Evolutionary conservation across 2,329 filamentous ascomycete genomes (phyloP).

Genomic region (Epichloe sibirici): DNA sequence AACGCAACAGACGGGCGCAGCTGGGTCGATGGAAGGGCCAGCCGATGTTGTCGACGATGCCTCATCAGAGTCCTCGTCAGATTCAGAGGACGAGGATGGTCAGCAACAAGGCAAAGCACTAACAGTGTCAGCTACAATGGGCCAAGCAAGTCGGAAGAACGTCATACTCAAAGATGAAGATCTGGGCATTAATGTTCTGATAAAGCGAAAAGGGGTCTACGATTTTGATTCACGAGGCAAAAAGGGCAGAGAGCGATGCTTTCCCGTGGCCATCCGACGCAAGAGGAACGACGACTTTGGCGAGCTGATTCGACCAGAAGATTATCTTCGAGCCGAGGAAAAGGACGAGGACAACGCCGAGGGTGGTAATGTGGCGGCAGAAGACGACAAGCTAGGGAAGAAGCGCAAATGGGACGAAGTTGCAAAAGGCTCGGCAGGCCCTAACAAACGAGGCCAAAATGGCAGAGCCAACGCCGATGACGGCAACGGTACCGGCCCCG

Average conservation of each 20-base stretch:
- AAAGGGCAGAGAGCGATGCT: slow-evolving; percentile 84
- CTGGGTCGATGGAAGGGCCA: slow-evolving; percentile 54
- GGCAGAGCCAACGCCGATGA: slow-evolving; percentile 31
- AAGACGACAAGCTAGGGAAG: slow-evolving; percentile 62
- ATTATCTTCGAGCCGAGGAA: slow-evolving; percentile 87
- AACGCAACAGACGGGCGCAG: slow-evolving; percentile 58
- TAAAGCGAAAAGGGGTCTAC: slow-evolving; percentile 81
- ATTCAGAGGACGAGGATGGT: slow-evolving; percentile 77
- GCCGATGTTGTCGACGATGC: slow-evolving; percentile 71
- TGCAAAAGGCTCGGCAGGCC: slow-evolving; percentile 21
- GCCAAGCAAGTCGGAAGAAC: slow-evolving; percentile 75
- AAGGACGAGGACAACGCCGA: slow-evolving; percentile 63
- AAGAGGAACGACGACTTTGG: slow-evolving; percentile 84
- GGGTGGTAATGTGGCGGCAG: slow-evolving; percentile 21
- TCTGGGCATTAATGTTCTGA: slow-evolving; percentile 77
- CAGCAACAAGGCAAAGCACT: slow-evolving; percentile 87
- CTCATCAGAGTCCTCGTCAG: slow-evolving; percentile 73
- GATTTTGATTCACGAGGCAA: slow-evolving; percentile 89
- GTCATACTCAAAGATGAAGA: slow-evolving; percentile 80
- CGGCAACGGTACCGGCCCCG: slow-evolving; percentile 27
- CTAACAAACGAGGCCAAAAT: slow-evolving; percentile 48
- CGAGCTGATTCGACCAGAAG: slow-evolving; percentile 84
- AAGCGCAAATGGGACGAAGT: slow-evolving; percentile 88
- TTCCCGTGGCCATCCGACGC: slow-evolving; percentile 71
- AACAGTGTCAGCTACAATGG: slow-evolving; percentile 76